Percentiles rank a stretch among this genome's conserved stretches.
phyloP scores from a whole-genome alignment of 1,284 basidiomycete genomes.

The Fomitopsis schrenkii region DNA sequence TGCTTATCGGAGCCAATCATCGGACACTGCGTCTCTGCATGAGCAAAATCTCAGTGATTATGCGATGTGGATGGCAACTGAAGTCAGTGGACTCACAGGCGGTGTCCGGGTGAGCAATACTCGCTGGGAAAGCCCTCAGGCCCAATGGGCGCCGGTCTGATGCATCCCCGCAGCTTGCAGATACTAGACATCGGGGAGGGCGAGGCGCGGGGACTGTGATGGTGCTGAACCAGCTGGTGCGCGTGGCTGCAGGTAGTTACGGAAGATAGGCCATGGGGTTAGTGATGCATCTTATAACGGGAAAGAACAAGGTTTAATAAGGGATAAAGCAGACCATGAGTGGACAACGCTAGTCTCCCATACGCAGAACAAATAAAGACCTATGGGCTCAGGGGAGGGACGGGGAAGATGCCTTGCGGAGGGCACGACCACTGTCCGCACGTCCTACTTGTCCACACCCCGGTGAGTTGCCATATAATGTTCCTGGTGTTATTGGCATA shows the following conservation, averaged over 20 bases:
- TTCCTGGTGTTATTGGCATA: no score
- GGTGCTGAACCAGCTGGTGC: background rate
- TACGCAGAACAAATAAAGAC: no score
- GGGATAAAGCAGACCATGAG: no score
- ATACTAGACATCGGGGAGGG: background rate
- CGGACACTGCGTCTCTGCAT: background rate
- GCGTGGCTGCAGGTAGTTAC: background rate
- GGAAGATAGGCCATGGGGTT: no score
- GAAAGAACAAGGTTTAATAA: no score
- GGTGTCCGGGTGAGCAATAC: background rate
- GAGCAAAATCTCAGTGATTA: background rate
- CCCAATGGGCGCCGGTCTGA: background rate
- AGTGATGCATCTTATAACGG: no score
- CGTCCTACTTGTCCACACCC: no score
- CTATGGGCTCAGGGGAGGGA: no score
- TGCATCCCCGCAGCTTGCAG: background rate
- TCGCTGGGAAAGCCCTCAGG: background rate
- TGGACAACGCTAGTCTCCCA: no score
- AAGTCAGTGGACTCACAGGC: background rate
- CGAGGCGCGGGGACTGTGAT: background rate
- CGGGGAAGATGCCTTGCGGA: no score
- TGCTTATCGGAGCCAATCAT: background rate
- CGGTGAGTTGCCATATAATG: no score
- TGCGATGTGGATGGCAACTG: background rate
- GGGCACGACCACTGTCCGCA: no score